A percentile compares a stretch with the other conserved stretches of the same genome.
These are phyloP conservation scores for Penicillium cataractarum DNA, from an alignment of 495 filamentous ascomycete genomes.

Conservation along the genomic window DNA sequence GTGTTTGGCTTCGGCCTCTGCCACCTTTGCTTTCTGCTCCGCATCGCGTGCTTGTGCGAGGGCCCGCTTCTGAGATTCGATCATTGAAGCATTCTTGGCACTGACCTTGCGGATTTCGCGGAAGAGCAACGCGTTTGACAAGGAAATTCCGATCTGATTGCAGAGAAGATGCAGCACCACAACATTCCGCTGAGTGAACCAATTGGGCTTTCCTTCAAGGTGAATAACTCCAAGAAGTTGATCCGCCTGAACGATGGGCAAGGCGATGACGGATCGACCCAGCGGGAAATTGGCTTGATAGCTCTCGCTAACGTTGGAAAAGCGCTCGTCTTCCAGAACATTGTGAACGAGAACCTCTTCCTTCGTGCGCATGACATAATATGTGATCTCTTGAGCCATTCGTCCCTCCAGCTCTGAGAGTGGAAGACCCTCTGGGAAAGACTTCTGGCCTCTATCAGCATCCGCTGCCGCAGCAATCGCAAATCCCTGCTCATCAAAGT, in stretches of 20 bases:
- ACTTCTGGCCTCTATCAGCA: constrained; percentile 60
- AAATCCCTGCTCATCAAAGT: constrained; percentile 72
- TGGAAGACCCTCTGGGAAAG: constrained; percentile 63
- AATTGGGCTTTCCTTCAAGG: constrained; percentile 80
- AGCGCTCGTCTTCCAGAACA: constrained; percentile 81
- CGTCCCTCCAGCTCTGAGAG: constrained; percentile 64
- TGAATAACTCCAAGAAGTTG: constrained; percentile 83
- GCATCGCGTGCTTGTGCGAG: constrained; percentile 78
- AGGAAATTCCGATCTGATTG: constrained; percentile 87
- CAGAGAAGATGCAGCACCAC: constrained; percentile 84
- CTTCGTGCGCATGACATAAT: constrained; percentile 82
- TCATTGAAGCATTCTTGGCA: constrained; percentile 82
- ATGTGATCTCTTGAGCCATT: constrained; percentile 75
- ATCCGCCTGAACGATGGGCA: constrained; percentile 80
- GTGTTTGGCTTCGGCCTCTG: constrained; percentile 80
- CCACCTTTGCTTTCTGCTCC: constrained; percentile 79
- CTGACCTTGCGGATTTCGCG: constrained; percentile 79
- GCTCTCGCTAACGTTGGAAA: constrained; percentile 74
- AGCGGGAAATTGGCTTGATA: constrained; percentile 69
- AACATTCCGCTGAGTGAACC: constrained; percentile 85
- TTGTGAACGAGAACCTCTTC: constrained; percentile 85
- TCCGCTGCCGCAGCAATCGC: constrained; percentile 78
- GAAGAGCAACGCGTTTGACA: constrained; percentile 85
- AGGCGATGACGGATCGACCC: constrained; percentile 79
- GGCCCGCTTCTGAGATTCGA: constrained; percentile 81